Evolutionary conservation across 2,329 filamentous ascomycete species (phyloP), one percentile per base, ranked within the genome.

Genomic region (Clarireedia monteithiana): DNA sequence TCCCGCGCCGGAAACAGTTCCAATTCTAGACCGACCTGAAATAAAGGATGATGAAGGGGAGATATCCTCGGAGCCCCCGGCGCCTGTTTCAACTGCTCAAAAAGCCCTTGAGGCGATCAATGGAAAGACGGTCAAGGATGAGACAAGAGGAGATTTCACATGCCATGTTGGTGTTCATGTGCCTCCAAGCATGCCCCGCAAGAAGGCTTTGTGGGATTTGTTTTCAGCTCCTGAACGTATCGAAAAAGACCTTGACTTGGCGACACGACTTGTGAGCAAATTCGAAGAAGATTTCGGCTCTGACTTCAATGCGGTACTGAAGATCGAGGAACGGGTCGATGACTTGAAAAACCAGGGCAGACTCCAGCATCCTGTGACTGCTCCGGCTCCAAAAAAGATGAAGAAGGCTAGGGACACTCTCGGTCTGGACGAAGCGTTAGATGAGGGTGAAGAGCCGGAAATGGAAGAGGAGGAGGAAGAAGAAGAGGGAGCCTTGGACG

Each of bases 81-180:
- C 69, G 5, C 73, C 76, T 1, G 64, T 73, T 2, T 79, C 79
- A 2, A 88, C 86, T 2, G 90, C 91, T 0, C 88, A 96, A 47
- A 92, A 88, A 67, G 92, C 92, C 1, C 79, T 96, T 0, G 90
- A 94, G 59, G 89, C 91, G n/a, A 86, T 99, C 65, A 97, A 99
- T 66, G 90, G 91, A 63, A 97, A 99, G 76, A 96, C 91, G 0
- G 95, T 99, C 59, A 90, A 95, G 66, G 94, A 99, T 68, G 87
- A 95, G 63, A 85, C 88, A 48, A 87, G 92, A 51, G 94, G 94
- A 42, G 94, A 99, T 69, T 99, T 99, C 70, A 92, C 92, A 30
- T 96, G 94, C 68, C 94, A 99, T 67, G 94, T 97, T 50, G 94
- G 94, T 58, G 88, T 99, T 23, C 94, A 99, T 72, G 91, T 91